These are phyloP conservation scores for Ulota crispa DNA, from an alignment of 225 moss, liverwort and hornwort species.

Conservation along the genomic window DNA sequence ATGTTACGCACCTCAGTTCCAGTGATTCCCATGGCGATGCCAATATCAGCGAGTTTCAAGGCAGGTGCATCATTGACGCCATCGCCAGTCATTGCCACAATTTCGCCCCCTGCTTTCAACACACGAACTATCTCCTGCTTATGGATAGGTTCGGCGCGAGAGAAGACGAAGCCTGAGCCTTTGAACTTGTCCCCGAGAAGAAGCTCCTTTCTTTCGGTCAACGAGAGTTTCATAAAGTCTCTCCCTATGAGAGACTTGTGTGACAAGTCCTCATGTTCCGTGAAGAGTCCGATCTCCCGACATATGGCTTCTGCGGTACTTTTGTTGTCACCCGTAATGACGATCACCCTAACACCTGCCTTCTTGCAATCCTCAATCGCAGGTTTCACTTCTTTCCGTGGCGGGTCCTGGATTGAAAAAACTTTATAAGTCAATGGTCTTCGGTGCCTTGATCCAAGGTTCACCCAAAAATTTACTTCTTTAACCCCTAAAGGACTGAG, in stretches of 20 bases:
- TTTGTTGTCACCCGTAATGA: constrained; percentile 69
- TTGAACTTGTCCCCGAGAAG: constrained; percentile 36
- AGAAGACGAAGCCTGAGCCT: constrained; percentile 56
- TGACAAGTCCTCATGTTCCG: constrained; percentile 46
- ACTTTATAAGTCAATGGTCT: not conserved
- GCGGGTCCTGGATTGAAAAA: constrained; percentile 49
- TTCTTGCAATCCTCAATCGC: constrained; percentile 60
- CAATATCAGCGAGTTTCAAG: constrained; percentile 73
- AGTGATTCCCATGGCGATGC: constrained; percentile 67
- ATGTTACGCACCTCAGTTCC: constrained; percentile 60
- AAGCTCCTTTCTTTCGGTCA: constrained; percentile 38
- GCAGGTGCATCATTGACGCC: constrained; percentile 78
- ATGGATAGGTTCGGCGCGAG: constrained; percentile 66
- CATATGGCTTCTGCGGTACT: constrained; percentile 64
- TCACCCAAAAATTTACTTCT: not conserved
- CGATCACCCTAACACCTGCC: constrained; percentile 59
- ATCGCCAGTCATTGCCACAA: constrained; percentile 72
- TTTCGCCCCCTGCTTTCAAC: constrained; percentile 54
- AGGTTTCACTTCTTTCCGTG: constrained; percentile 54
- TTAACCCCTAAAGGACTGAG: too few species aligned
- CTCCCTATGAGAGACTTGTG: constrained; percentile 45
- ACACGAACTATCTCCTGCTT: constrained; percentile 72
- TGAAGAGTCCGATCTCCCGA: constrained; percentile 60
- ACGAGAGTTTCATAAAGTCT: constrained; percentile 54
- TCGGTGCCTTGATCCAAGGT: not conserved